phyloP scores from a whole-genome alignment of 805 yeast genomes.

The Candida tammaniensis region DNA sequence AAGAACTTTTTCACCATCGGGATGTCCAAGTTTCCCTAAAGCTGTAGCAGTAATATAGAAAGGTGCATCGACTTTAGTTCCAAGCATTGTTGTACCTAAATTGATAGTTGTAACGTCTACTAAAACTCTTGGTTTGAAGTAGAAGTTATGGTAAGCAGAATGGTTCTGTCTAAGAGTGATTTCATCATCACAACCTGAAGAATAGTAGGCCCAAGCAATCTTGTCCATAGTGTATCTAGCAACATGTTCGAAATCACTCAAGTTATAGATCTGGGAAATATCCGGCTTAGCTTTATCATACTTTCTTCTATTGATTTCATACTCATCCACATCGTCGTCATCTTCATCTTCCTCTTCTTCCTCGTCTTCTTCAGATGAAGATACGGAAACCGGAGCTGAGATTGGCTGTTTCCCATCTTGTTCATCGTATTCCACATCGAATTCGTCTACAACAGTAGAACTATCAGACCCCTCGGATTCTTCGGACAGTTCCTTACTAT shows the following conservation, averaged over 20 bases:
- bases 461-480: slow-evolving; percentile 3
- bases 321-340: slow-evolving; percentile 28
- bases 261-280: slow-evolving; percentile 64
- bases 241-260: slow-evolving; percentile 83
- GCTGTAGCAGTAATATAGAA: slow-evolving; percentile 93
- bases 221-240: slow-evolving; percentile 77
- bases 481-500: background rate
- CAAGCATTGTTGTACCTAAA: slow-evolving; percentile 69
- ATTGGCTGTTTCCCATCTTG: slow-evolving; percentile 32
- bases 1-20: slow-evolving; percentile 86
- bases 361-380: slow-evolving; percentile 17
- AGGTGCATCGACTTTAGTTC: slow-evolving; percentile 67
- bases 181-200: slow-evolving; percentile 92
- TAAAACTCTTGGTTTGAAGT: slow-evolving; percentile 79
- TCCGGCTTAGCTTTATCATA: slow-evolving; percentile 56
- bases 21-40: slow-evolving; percentile 85
- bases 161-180: slow-evolving; percentile 88
- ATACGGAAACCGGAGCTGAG: slow-evolving; percentile 12
- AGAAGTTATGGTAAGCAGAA: slow-evolving; percentile 80
- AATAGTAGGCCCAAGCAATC: slow-evolving; percentile 88
- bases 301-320: slow-evolving; percentile 24
- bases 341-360: slow-evolving; percentile 41
- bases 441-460: slow-evolving; percentile 35
- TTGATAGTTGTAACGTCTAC: slow-evolving; percentile 80
- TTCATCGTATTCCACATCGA: slow-evolving; percentile 42